Conservation (phyloP, 2,329 filamentous ascomycete genomes). For the Chalaropsis ovoidea region DNA sequence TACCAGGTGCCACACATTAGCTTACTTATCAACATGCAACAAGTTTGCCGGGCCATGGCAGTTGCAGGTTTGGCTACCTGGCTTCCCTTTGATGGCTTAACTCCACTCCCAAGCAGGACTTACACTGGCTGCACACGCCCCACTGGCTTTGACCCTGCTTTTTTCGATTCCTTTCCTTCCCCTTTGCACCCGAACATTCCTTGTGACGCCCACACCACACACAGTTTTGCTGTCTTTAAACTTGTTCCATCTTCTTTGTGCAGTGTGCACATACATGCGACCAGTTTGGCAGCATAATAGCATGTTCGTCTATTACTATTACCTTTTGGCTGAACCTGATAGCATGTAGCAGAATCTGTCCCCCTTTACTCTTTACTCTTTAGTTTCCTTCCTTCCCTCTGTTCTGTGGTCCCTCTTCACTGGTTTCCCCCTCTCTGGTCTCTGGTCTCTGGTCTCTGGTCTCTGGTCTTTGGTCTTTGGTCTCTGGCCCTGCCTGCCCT, state of each 20-base stretch:
- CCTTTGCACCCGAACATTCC: constrained; percentile 16
- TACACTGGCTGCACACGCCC: constrained; percentile 8
- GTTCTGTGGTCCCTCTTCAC: neutral
- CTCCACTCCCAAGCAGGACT: constrained; percentile 8
- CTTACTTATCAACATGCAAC: neutral
- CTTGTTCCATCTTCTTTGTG: constrained; percentile 14
- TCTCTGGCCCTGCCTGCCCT: neutral
- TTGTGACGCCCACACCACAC: constrained; percentile 10
- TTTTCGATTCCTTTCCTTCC: constrained; percentile 13
- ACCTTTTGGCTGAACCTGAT: constrained; percentile 2
- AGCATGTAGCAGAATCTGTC: constrained; percentile 11
- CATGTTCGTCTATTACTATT: constrained; percentile 10
- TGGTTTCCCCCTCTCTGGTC: neutral
- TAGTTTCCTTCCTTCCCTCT: constrained; percentile 3
- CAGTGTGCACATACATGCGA: constrained; percentile 4
- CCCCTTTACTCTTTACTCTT: constrained; percentile 8
- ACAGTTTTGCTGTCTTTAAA: constrained; percentile 11
- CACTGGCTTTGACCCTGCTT: neutral
- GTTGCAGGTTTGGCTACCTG: neutral
- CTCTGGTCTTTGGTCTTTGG: neutral
- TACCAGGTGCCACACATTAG: neutral
- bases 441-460: neutral
- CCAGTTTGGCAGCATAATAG: constrained; percentile 9
- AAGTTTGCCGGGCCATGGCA: constrained; percentile 5
- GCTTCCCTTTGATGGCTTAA: constrained; percentile 5